Evolutionary conservation across 169 alveolate genomes (phyloP), one percentile per base, ranked within the genome.

Genomic region (Sarcocystis neurona): DNA sequence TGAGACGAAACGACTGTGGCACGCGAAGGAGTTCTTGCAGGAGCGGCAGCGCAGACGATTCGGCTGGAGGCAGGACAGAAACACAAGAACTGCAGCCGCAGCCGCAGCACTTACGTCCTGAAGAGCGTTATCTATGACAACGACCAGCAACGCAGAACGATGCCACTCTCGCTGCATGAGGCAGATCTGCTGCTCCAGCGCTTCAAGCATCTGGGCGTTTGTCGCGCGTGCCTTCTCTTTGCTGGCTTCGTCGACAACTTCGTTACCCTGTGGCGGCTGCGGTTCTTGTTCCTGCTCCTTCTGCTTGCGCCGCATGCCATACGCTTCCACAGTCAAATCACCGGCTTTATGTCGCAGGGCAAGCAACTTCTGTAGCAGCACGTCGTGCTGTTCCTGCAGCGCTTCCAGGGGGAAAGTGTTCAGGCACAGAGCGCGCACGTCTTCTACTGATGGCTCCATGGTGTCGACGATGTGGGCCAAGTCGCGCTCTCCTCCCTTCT

Each of bases 331-430:
- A 37, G 27, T 63, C 75, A 12, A 78, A 77, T 66, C 89, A 39
- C 72, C 63, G 32, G 89, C 79, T 66, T 84, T 84, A 80, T 84
- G 89, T 72, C 68, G 89, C 56, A 84, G 74, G 10, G 79, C 89
- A 4, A 66, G 84, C 58, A 84, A 68, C 84, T 70, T 43, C 58
- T 84, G 82, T 6, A 60, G 89, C 89, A 84, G 84, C 72, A 66
- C 68, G 34, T 37, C 46, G 82, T 84, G 89, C 84, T 84, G 89
- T 72, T 84, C 74, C 89, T 84, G 89, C 89, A 84, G 84, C 79
- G 72, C 53, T 50, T 58, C 84, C 84, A 78, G 48, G n/a, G n/a
- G n/a, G n/a, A n/a, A n/a, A n/a, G n/a, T n/a, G n/a, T n/a, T n/a
- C n/a, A n/a, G n/a, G n/a, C n/a, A n/a, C n/a, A n/a, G n/a, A n/a